A percentile compares a stretch with the other conserved stretches of the same genome.
These are phyloP conservation scores for Dendrobium nobile DNA, from an alignment of 106 monocot genomes.

Conservation along the genomic window DNA sequence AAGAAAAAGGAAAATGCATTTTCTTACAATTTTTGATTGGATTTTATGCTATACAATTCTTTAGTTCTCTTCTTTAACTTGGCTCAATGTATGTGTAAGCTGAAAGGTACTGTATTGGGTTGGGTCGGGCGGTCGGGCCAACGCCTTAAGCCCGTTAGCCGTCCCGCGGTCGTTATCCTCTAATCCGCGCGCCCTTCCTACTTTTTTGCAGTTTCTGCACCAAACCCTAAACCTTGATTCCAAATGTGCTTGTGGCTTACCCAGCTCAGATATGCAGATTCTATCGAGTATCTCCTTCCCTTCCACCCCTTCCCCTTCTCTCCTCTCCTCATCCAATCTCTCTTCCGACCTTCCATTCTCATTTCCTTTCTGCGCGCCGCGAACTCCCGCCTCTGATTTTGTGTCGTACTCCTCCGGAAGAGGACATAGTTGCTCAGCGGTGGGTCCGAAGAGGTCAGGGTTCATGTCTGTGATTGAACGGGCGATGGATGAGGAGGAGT, in stretches of 20 bases:
- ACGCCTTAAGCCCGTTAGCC: too few relatives aligned
- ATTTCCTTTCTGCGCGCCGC: neutral
- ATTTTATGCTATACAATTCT: too few relatives aligned
- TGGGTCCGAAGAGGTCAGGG: slow-evolving; percentile 28
- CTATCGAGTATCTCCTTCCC: neutral
- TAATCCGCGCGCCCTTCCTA: neutral
- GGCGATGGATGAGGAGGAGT: slow-evolving; percentile 88
- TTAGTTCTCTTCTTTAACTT: too few relatives aligned
- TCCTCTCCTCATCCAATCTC: neutral
- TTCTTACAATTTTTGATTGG: too few relatives aligned
- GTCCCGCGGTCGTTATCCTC: neutral
- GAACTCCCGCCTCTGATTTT: neutral
- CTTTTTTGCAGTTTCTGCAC: neutral
- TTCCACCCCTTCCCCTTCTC: neutral
- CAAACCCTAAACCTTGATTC: slow-evolving; percentile 4
- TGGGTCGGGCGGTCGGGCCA: too few relatives aligned
- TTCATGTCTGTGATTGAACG: slow-evolving; percentile 58
- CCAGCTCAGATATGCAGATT: slow-evolving; percentile 5
- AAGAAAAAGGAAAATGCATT: too few relatives aligned
- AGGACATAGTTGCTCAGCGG: slow-evolving; percentile 4
- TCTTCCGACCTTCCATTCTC: neutral
- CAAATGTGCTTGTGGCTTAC: neutral
- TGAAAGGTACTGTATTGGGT: too few relatives aligned
- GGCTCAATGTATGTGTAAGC: too few relatives aligned
- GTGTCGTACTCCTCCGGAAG: neutral